phyloP scores from a whole-genome alignment of 176 grass and related monocot species.

The Aegilops umbellulata region DNA sequence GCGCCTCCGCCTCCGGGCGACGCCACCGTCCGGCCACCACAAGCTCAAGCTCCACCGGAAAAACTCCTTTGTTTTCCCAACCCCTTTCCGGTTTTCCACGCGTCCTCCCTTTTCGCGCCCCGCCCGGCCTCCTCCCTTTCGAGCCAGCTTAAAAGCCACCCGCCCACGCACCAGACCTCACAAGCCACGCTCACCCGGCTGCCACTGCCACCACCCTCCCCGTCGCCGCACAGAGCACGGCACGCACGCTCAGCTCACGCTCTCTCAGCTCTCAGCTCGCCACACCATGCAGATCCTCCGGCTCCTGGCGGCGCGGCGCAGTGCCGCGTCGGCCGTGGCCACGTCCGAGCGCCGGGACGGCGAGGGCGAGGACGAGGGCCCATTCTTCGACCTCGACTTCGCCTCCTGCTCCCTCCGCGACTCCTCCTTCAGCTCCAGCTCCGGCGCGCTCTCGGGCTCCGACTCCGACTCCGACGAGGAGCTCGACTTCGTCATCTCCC shows the following conservation, averaged over 20 bases:
- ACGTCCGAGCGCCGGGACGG: background rate
- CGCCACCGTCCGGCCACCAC: background rate
- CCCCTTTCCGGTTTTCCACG: background rate
- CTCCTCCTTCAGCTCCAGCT: slow-evolving; percentile 33
- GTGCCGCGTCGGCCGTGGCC: background rate
- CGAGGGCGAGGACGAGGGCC: slow-evolving; percentile 45
- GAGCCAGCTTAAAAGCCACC: slow-evolving; percentile 14
- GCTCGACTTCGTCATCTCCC: slow-evolving; percentile 49
- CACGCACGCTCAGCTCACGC: background rate
- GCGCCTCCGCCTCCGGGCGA: background rate
- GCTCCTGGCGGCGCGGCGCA: slow-evolving; percentile 15
- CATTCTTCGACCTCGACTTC: slow-evolving; percentile 74
- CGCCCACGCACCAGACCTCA: background rate
- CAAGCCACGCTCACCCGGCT: background rate
- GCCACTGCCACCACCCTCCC: background rate
- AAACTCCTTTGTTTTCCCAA: background rate
- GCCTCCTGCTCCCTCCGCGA: slow-evolving; percentile 30
- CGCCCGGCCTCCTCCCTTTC: background rate
- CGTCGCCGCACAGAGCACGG: background rate
- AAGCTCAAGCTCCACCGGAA: background rate
- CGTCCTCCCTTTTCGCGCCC: slow-evolving; percentile 8
- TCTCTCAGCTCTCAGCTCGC: background rate
- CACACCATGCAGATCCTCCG: slow-evolving; percentile 31
- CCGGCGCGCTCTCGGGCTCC: slow-evolving; percentile 22
- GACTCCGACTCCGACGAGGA: slow-evolving; percentile 32